phyloP scores from a whole-genome alignment of 805 yeast species.

The Kodamaea hsintzibuensis region DNA sequence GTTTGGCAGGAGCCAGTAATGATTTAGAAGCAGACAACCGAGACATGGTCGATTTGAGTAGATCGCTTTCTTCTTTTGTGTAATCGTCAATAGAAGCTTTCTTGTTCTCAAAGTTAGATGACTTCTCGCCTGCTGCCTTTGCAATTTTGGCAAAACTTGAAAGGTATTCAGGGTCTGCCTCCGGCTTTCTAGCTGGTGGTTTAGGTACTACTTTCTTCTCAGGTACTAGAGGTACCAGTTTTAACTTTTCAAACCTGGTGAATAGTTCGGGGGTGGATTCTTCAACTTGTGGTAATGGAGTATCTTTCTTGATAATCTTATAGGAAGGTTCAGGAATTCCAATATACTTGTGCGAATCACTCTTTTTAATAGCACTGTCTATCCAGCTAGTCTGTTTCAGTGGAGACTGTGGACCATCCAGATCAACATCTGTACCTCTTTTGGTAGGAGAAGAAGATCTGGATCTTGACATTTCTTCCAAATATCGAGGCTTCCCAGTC shows the following conservation, averaged over 20 bases:
- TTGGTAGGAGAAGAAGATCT: not conserved
- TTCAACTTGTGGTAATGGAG: slow-evolving; percentile 7
- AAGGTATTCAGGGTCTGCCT: slow-evolving; percentile 11
- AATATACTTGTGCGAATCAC: slow-evolving; percentile 13
- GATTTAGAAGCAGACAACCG: slow-evolving; percentile 12
- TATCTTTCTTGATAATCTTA: slow-evolving; percentile 12
- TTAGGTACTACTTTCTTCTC: not conserved
- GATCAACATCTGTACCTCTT: not conserved
- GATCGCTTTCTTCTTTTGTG: slow-evolving; percentile 17
- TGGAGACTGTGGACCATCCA: not conserved
- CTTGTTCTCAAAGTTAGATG: not conserved
- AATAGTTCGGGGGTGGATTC: slow-evolving; percentile 14
- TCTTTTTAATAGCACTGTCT: slow-evolving; percentile 17
- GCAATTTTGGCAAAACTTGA: slow-evolving; percentile 3
- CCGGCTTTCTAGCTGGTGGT: not conserved
- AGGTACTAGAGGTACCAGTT: slow-evolving; percentile 5
- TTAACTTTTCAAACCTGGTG: slow-evolving; percentile 12
- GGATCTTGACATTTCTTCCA: not conserved
- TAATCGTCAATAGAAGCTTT: slow-evolving; percentile 18
- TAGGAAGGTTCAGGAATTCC: slow-evolving; percentile 16
- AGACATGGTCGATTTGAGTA: slow-evolving; percentile 18
- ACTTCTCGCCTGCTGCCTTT: not conserved
- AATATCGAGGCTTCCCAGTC: not conserved
- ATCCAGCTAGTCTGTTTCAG: slow-evolving; percentile 16
- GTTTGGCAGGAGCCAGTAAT: slow-evolving; percentile 11